Base-by-base conservation (phyloP, 2,329 filamentous ascomycete genomes). In the Alternaria consortialis region DNA sequence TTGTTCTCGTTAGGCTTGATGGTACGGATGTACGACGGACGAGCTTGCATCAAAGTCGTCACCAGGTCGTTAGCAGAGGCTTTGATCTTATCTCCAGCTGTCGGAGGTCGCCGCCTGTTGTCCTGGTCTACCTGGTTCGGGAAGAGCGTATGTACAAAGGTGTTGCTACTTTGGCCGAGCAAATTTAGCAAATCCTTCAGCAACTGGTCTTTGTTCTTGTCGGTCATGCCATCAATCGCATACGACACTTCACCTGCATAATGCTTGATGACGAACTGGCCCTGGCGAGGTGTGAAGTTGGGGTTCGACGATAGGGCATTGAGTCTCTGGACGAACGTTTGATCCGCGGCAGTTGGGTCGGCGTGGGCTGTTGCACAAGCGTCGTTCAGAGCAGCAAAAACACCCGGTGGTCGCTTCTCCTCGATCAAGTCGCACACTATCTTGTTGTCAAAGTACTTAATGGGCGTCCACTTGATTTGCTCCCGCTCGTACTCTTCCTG, bases 1-100 rank as follows among this genome's bases (percentile, higher is more conserved):
- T 98, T 99, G 83, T 97, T 98, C 80, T 99, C 95, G 82, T 99
- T 99, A 2, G 95, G 95, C 81, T 99, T 99, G 83, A 99, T 98
- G 0, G 95, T 99, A 77, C 95, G 92, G 72, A 99, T 99, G 76
- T 99, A 99, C 3, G 94, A 97, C 1, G 95, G 95, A 70, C 95
- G 92, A 58, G 93, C 94, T 81, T 97, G 97, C 94, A 97, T 98
- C 72, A 99, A 80, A 1, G 95, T 98, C 1, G 94, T 89, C 1
- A 99, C 95, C 20, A 99, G 85, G 44, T 96, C 93, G 75, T 99
- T 99, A 8, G 95, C 95, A 20, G 95, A 98, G 6, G 88, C 84
- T 77, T 94, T 95, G 80, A 99, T 98, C 81, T 97, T 94, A 80
- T 99, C 95, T 73, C 95, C 94, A 11, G 95, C 93, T 3, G 95